Evolutionary conservation across 768 basidiomycete species (phyloP).

Genomic region (Coprinopsis sp.): DNA sequence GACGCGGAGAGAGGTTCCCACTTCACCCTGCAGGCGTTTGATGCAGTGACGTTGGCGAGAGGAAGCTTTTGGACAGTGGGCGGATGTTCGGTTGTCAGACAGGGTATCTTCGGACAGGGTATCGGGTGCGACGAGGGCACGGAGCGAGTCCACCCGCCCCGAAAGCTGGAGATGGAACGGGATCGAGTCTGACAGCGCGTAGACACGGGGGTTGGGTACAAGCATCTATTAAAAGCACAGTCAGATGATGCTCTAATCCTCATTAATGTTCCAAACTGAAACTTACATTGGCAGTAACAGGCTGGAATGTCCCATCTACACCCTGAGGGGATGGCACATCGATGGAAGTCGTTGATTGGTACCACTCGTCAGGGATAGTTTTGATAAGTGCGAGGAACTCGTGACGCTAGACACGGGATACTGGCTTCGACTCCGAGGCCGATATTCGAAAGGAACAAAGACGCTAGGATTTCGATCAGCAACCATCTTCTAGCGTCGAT

Average conservation of each 20-base stretch:
- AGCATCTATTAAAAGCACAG: slow-evolving; percentile 42
- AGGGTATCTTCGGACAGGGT: slow-evolving; percentile 3
- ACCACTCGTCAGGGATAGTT: slow-evolving; percentile 63
- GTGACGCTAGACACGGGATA: slow-evolving; percentile 45
- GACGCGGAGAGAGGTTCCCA: slow-evolving; percentile 29
- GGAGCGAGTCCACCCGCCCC: slow-evolving; percentile 41
- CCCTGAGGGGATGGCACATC: slow-evolving; percentile 22
- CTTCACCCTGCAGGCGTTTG: slow-evolving; percentile 5
- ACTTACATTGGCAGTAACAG: slow-evolving; percentile 51
- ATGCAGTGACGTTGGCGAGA: slow-evolving; percentile 17
- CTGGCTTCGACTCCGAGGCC: slow-evolving; percentile 48
- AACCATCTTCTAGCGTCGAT: too few species aligned
- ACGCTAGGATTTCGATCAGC: slow-evolving; percentile 43
- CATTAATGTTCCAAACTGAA: slow-evolving; percentile 1
- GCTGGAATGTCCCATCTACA: slow-evolving; percentile 24
- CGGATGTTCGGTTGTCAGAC: slow-evolving; percentile 7
- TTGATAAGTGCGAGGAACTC: slow-evolving; percentile 57
- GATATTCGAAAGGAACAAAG: slow-evolving; percentile 45
- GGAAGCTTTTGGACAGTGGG: slow-evolving; percentile 12
- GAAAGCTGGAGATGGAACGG: slow-evolving; percentile 63
- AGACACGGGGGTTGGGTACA: slow-evolving; percentile 52
- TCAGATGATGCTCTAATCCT: slow-evolving; percentile 3
- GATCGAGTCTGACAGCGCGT: slow-evolving; percentile 49
- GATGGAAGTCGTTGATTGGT: slow-evolving; percentile 41
- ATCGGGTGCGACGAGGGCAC: slow-evolving; percentile 36